Evolutionary conservation across 306 rosid genomes (phyloP).

Genomic region (Chamaecrista fasciculata): DNA sequence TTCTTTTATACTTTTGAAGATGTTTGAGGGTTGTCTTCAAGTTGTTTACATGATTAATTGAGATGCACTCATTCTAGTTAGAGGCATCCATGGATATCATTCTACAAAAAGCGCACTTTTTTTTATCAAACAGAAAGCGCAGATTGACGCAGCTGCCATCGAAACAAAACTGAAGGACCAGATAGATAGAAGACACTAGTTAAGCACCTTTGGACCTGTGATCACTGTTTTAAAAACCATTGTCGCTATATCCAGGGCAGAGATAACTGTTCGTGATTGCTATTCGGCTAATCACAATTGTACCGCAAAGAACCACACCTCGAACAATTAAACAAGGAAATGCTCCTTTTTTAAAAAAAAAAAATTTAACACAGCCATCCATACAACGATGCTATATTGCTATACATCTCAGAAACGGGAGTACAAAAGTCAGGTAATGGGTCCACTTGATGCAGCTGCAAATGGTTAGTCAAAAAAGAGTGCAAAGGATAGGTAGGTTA

Average conservation of each 20-base stretch:
- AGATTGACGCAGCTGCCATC: slow-evolving; percentile 26
- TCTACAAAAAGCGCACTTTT: slow-evolving; percentile 43
- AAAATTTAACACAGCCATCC: too few species aligned
- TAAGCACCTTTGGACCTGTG: too few species aligned
- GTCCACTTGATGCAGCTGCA: slow-evolving; percentile 9
- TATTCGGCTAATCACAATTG: not conserved
- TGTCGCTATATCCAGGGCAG: not conserved
- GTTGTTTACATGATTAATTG: slow-evolving; percentile 14
- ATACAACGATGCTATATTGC: too few species aligned
- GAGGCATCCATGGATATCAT: slow-evolving; percentile 80
- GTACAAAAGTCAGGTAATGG: slow-evolving; percentile 2
- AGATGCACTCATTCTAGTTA: slow-evolving; percentile 22
- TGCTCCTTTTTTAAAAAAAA: not conserved
- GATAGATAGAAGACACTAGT: too few species aligned
- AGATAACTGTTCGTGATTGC: not conserved
- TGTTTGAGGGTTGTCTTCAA: not conserved
- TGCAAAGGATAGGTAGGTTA: too few species aligned
- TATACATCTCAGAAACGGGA: slow-evolving; percentile 1
- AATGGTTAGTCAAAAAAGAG: slow-evolving; percentile 39
- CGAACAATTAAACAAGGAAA: not conserved
- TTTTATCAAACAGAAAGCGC: slow-evolving; percentile 37
- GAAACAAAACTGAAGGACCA: too few species aligned
- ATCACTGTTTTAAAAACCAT: too few species aligned
- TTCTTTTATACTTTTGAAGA: not conserved
- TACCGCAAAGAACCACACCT: not conserved